A percentile compares a stretch with the other conserved stretches of the same genome.
These are phyloP conservation scores for Leccinum pellstonianum DNA, from an alignment of 768 basidiomycete species.

Conservation along the genomic window DNA sequence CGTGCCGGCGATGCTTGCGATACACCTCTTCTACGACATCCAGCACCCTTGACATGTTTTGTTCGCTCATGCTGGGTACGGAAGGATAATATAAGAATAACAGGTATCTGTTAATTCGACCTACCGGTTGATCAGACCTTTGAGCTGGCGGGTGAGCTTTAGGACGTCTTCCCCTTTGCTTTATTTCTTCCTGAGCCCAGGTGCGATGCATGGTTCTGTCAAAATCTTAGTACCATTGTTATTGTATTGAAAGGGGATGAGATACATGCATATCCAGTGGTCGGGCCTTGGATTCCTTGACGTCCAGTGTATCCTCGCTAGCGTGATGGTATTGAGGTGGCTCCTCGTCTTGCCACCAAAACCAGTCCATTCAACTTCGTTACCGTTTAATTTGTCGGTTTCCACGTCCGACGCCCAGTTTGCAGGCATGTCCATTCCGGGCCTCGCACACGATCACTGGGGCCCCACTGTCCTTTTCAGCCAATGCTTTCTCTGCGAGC, in stretches of 20 bases:
- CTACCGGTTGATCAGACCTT: too few relatives aligned
- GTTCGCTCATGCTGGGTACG: too few relatives aligned
- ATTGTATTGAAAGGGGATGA: background rate
- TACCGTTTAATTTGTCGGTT: slow-evolving; percentile 25
- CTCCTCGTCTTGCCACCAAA: too few relatives aligned
- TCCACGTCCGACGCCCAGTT: slow-evolving; percentile 40
- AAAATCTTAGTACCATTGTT: background rate
- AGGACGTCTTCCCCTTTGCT: too few relatives aligned
- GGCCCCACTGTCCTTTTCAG: slow-evolving; percentile 35
- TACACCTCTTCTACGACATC: too few relatives aligned
- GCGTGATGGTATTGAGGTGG: background rate
- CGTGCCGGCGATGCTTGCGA: too few relatives aligned
- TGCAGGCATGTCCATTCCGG: slow-evolving; percentile 48
- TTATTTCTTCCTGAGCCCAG: too few relatives aligned
- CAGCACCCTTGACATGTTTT: too few relatives aligned
- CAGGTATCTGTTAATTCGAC: too few relatives aligned
- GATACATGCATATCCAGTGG: slow-evolving; percentile 12
- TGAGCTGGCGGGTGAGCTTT: too few relatives aligned
- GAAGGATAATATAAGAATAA: too few relatives aligned
- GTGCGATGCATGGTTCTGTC: too few relatives aligned
- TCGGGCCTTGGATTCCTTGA: slow-evolving; percentile 5
- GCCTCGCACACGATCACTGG: background rate
- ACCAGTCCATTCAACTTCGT: slow-evolving; percentile 42
- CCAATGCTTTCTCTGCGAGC: slow-evolving; percentile 63
- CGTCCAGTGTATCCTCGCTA: background rate